phyloP scores from a whole-genome alignment of 495 filamentous ascomycete genomes.

The Podospora fimiseda region DNA sequence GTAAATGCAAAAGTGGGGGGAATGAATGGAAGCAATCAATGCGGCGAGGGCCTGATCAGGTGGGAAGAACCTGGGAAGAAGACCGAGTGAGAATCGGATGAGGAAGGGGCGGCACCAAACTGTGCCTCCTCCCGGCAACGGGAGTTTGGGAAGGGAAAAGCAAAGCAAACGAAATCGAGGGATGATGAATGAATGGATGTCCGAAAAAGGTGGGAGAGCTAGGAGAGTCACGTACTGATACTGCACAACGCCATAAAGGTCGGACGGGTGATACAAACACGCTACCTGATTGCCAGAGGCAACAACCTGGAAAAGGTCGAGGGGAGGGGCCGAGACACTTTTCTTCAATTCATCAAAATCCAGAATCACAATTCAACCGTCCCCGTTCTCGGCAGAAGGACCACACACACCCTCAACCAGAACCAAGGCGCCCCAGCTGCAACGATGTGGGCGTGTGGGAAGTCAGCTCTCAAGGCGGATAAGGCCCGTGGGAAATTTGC shows the following conservation, averaged over 20 bases:
- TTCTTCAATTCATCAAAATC: no score
- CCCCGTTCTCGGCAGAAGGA: no score
- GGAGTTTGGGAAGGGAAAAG: not conserved
- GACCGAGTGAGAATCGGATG: not conserved
- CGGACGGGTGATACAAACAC: slow-evolving; percentile 19
- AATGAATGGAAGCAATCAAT: not conserved
- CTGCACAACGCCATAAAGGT: slow-evolving; percentile 20
- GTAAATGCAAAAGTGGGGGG: not conserved
- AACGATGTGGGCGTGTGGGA: not conserved
- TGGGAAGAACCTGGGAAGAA: no score
- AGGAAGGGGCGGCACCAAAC: not conserved
- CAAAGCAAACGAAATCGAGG: not conserved
- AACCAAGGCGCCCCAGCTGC: not conserved
- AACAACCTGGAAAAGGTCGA: slow-evolving; percentile 3
- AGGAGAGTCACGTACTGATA: slow-evolving; percentile 15
- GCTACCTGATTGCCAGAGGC: slow-evolving; percentile 2
- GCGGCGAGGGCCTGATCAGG: not conserved
- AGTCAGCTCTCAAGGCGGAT: slow-evolving; percentile 6
- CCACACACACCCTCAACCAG: not conserved
- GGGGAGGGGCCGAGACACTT: not conserved
- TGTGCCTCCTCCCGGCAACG: not conserved
- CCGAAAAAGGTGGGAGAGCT: not conserved
- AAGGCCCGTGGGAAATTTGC: slow-evolving; percentile 14
- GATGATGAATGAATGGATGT: not conserved
- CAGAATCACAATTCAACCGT: no score